Conservation (phyloP, 768 basidiomycete genomes). For the Suillus discolor region DNA sequence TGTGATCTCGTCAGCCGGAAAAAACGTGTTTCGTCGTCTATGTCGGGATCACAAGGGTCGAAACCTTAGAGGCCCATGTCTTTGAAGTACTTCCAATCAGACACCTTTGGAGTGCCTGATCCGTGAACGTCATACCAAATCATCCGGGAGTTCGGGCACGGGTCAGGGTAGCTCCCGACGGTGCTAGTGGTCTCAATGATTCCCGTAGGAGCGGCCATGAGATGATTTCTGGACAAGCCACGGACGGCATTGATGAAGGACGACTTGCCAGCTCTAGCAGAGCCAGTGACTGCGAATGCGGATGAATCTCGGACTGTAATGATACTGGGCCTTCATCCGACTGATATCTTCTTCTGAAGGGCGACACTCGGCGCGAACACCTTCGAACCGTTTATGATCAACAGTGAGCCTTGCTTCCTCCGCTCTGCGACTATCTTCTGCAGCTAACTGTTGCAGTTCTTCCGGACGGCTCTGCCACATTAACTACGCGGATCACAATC, state of each 20-base stretch:
- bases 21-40: background rate
- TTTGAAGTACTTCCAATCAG: background rate
- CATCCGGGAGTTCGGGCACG: background rate
- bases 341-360: background rate
- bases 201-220: background rate
- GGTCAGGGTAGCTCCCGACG: background rate
- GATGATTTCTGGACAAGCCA: background rate
- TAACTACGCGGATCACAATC: background rate
- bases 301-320: background rate
- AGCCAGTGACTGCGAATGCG: background rate
- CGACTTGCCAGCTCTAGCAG: background rate
- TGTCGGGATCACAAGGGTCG: background rate
- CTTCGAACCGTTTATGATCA: background rate
- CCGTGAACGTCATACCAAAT: background rate
- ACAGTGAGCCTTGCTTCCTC: background rate
- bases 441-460: background rate
- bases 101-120: background rate
- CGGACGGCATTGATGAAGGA: background rate
- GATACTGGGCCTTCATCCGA: background rate
- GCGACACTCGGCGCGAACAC: background rate
- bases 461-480: background rate
- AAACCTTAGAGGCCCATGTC: background rate
- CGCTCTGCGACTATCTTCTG: background rate
- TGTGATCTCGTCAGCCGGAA: constrained; percentile 7
- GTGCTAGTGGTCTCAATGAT: background rate